Evolutionary conservation across 177 flowering plant genomes (phyloP).

Genomic region (Vitis hybrid): DNA sequence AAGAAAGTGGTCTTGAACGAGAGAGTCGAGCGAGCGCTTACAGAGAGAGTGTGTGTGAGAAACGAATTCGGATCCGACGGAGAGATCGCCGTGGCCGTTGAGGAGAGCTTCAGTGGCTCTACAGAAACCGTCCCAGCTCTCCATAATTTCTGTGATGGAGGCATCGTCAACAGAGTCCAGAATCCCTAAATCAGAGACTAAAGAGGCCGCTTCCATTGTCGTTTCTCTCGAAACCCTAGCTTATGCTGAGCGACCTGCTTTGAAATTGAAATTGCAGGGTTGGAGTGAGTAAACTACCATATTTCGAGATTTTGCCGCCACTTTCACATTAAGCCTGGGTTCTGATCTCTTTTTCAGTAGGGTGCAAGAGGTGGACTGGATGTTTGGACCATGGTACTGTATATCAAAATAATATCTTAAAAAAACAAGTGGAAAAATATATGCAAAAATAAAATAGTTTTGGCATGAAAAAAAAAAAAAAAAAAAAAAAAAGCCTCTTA

Average conservation of each 20-base stretch:
- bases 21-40: conserved; percentile 58
- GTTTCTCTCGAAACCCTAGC: not conserved
- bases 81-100: conserved; percentile 43
- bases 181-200: conserved; percentile 35
- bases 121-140: conserved; percentile 68
- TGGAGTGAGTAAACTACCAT: no score
- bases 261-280: no score
- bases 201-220: conserved; percentile 24
- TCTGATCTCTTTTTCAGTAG: no score
- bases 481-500: no score
- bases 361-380: no score
- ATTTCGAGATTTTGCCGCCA: not conserved
- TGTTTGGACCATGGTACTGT: no score
- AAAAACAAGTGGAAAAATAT: no score
- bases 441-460: no score
- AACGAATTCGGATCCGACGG: conserved; percentile 39
- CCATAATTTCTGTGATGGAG: conserved; percentile 53
- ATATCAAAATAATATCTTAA: no score
- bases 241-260: not conserved
- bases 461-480: no score
- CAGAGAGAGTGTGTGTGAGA: conserved; percentile 52
- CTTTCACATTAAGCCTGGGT: not conserved
- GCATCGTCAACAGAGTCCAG: conserved; percentile 45
- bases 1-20: conserved; percentile 74
- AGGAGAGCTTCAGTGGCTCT: conserved; percentile 44